These are phyloP conservation scores for Pleurotus djamor DNA, from an alignment of 768 basidiomycete genomes.

Conservation along the genomic window DNA sequence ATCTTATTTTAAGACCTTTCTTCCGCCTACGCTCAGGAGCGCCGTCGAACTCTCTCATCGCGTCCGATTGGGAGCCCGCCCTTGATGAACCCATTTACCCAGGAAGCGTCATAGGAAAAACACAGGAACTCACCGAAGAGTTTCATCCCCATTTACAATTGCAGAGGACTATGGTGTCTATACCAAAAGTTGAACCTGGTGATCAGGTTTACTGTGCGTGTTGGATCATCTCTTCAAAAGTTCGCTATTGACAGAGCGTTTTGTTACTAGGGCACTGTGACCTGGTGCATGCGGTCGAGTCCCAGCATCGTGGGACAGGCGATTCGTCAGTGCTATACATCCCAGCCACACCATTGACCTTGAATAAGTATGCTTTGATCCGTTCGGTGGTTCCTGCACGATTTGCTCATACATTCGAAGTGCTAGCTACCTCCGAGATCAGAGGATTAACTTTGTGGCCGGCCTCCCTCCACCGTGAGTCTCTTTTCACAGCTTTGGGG, in stretches of 20 bases:
- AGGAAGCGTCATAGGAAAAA: conserved; percentile 49
- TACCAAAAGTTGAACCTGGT: conserved; percentile 59
- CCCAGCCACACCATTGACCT: conserved; percentile 49
- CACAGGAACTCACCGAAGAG: conserved; percentile 50
- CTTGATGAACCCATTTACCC: conserved; percentile 50
- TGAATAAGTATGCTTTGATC: conserved; percentile 36
- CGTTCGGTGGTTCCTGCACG: neutral
- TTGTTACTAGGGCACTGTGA: conserved; percentile 47
- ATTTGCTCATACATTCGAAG: conserved; percentile 20
- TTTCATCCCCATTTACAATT: conserved; percentile 67
- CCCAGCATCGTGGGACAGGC: conserved; percentile 37
- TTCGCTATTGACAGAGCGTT: neutral
- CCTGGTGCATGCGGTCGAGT: conserved; percentile 54
- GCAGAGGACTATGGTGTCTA: conserved; percentile 50
- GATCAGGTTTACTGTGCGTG: conserved; percentile 59
- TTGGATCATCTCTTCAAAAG: neutral
- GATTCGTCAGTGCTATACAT: conserved; percentile 61
- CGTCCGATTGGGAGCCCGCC: conserved; percentile 57
- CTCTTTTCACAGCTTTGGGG: neutral
- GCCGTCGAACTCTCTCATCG: conserved; percentile 25
- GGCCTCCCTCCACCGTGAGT: conserved; percentile 51
- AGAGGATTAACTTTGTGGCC: conserved; percentile 40
- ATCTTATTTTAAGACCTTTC: conserved; percentile 65
- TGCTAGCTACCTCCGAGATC: conserved; percentile 46
- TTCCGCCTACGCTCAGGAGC: conserved; percentile 38